phyloP scores from a whole-genome alignment of 176 grass and related monocot species.

The Bromus sterilis region DNA sequence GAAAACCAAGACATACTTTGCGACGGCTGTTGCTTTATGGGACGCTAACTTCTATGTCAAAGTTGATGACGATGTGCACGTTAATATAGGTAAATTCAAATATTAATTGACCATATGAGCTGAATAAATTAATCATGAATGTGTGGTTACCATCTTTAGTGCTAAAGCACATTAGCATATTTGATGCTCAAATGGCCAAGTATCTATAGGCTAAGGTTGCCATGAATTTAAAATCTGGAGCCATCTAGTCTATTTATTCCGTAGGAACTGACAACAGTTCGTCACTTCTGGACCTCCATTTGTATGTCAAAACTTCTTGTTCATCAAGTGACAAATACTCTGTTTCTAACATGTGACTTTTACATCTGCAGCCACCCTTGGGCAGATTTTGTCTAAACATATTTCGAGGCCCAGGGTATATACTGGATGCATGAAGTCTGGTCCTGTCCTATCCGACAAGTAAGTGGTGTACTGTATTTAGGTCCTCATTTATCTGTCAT shows the following conservation, averaged over 20 bases:
- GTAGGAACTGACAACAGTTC: neutral
- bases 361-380: slow-evolving; percentile 63
- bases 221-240: neutral
- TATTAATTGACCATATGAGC: neutral
- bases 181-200: neutral
- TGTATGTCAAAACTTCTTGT: neutral
- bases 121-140: neutral
- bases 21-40: slow-evolving; percentile 82
- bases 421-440: slow-evolving; percentile 98
- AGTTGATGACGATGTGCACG: slow-evolving; percentile 92
- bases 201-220: neutral
- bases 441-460: slow-evolving; percentile 72
- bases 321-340: neutral
- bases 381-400: slow-evolving; percentile 66
- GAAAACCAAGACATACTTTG: slow-evolving; percentile 88
- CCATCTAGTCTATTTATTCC: neutral
- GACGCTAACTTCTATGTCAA: slow-evolving; percentile 93
- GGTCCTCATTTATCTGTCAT: neutral
- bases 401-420: slow-evolving; percentile 67
- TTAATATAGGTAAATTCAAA: slow-evolving; percentile 77
- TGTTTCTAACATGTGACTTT: slow-evolving; percentile 1
- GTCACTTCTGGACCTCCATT: neutral
- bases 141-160: neutral
- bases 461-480: slow-evolving; percentile 11
- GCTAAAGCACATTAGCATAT: neutral